A percentile compares a stretch with the other conserved stretches of the same genome.
phyloP scores from a whole-genome alignment of 306 rosid species.

The Abrus precatorius region DNA sequence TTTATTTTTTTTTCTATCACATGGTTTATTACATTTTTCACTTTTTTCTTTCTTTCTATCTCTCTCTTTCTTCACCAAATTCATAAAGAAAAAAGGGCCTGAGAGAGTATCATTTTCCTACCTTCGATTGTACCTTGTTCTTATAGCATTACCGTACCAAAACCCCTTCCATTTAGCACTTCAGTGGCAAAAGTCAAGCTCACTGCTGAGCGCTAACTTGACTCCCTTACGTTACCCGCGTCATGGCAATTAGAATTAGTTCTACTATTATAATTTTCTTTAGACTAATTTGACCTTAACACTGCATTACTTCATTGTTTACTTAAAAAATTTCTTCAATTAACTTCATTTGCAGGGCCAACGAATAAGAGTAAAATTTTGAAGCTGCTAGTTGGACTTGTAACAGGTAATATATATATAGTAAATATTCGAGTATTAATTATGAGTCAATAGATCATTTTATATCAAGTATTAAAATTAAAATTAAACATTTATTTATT shows the following conservation, averaged over 20 bases:
- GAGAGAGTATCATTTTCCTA: no score
- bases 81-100: no score
- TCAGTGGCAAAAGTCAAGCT: background rate
- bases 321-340: constrained; percentile 12
- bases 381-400: constrained; percentile 61
- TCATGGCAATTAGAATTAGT: constrained; percentile 7
- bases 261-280: background rate
- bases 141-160: no score
- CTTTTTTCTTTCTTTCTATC: no score
- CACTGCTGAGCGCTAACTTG: background rate
- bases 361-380: background rate
- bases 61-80: no score
- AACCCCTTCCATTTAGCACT: background rate
- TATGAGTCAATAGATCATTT: no score
- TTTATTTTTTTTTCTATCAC: no score
- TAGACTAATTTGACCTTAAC: background rate
- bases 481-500: no score
- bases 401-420: constrained; percentile 55
- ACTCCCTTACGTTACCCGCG: background rate
- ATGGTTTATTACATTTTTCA: no score
- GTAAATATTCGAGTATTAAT: no score
- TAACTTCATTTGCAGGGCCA: constrained; percentile 47
- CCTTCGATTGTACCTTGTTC: no score
- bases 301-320: background rate
- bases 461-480: no score